A percentile compares a stretch with the other conserved stretches of the same genome.
Evolutionary conservation across 2,329 filamentous ascomycete genomes (phyloP).

Genomic region (Trichoderma arundinaceum): DNA sequence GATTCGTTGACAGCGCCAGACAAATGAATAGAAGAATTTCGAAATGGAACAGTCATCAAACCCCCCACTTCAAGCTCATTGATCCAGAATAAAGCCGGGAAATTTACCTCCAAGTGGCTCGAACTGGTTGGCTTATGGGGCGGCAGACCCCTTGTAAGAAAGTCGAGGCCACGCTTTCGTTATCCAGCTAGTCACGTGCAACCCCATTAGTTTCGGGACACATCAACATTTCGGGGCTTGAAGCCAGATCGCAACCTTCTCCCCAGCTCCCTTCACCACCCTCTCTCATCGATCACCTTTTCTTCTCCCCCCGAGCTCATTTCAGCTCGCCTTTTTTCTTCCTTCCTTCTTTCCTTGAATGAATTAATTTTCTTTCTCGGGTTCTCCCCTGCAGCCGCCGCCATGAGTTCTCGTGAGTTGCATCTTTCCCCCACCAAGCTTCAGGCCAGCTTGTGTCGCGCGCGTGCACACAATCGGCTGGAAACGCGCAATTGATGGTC

Average conservation of each 20-base stretch:
- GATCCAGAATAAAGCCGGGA: constrained; percentile 1
- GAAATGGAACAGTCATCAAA: constrained; percentile 20
- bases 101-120: constrained; percentile 21
- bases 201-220: constrained; percentile 48
- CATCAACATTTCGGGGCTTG: constrained; percentile 51
- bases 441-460: constrained; percentile 35
- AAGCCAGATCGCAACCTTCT: constrained; percentile 53
- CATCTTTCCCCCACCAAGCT: constrained; percentile 28
- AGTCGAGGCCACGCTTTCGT: constrained; percentile 31
- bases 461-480: constrained; percentile 29
- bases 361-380: constrained; percentile 49
- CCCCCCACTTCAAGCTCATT: constrained; percentile 17
- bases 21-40: constrained; percentile 18
- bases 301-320: constrained; percentile 45
- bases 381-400: constrained; percentile 48
- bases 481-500: constrained; percentile 40
- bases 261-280: constrained; percentile 44
- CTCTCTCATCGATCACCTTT: constrained; percentile 37
- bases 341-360: constrained; percentile 47
- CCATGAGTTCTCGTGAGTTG: constrained; percentile 62
- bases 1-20: not conserved
- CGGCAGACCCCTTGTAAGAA: not conserved
- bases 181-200: constrained; percentile 42
- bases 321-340: constrained; percentile 46
- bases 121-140: constrained; percentile 23